Conservation (phyloP, 192 early-diverging fungal genomes). For the Coemansia sp. region DNA sequence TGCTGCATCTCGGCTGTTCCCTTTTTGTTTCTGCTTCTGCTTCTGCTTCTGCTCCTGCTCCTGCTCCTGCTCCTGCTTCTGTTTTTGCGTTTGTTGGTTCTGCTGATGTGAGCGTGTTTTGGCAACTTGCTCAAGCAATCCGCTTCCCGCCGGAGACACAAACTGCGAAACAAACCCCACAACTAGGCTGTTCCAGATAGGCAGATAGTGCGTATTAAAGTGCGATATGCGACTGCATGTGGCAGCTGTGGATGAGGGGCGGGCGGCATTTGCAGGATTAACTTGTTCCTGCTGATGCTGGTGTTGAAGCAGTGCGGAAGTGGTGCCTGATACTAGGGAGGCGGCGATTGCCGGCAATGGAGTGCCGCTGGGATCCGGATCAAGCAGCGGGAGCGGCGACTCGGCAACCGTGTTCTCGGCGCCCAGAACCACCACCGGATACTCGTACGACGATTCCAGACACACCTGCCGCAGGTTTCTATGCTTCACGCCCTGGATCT, state of each 20-base stretch:
- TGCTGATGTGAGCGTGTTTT: background rate
- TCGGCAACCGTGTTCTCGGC: slow-evolving; percentile 3
- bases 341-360: slow-evolving; percentile 10
- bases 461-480: slow-evolving; percentile 19
- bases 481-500: slow-evolving; percentile 45
- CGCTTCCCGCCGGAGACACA: slow-evolving; percentile 47
- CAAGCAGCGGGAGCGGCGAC: background rate
- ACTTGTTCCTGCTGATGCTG: background rate
- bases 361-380: slow-evolving; percentile 15
- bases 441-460: slow-evolving; percentile 25
- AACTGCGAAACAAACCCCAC: slow-evolving; percentile 56
- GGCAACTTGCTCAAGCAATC: slow-evolving; percentile 25
- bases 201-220: slow-evolving; percentile 44
- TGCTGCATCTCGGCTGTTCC: background rate
- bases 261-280: background rate
- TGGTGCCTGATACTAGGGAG: background rate
- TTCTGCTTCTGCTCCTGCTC: no score
- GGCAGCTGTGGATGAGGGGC: background rate
- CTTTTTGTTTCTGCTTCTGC: background rate
- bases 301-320: background rate
- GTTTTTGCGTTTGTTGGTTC: background rate
- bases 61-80: no score
- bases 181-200: slow-evolving; percentile 48
- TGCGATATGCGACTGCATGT: slow-evolving; percentile 21
- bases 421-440: slow-evolving; percentile 6